A percentile compares a stretch with the other conserved stretches of the same genome.
phyloP scores from a whole-genome alignment of 1,139 yeast species.

The Yarrowia galli region DNA sequence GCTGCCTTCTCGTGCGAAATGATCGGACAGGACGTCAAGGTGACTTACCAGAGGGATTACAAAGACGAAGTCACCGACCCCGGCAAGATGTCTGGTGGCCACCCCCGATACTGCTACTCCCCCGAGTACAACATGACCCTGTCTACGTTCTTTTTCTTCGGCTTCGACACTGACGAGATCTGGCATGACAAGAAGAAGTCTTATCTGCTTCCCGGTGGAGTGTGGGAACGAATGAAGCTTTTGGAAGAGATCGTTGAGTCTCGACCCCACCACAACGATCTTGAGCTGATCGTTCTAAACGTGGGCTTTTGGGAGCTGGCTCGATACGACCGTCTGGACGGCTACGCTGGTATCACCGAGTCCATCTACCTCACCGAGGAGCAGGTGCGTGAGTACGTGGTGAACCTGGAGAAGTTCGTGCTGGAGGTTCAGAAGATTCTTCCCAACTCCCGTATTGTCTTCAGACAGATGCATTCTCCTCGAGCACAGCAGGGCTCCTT shows the following conservation, averaged over 20 bases:
- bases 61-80: conserved; percentile 9
- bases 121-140: conserved; percentile 40
- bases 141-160: conserved; percentile 42
- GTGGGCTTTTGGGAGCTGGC: conserved; percentile 43
- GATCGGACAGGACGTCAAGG: conserved; percentile 38
- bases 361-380: conserved; percentile 25
- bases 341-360: conserved; percentile 34
- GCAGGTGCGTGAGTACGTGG: conserved; percentile 39
- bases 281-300: conserved; percentile 41
- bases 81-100: conserved; percentile 37
- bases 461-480: conserved; percentile 42
- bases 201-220: conserved; percentile 41
- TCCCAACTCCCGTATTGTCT: conserved; percentile 39
- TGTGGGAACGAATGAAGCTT: conserved; percentile 39
- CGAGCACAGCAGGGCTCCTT: conserved; percentile 40
- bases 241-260: conserved; percentile 39
- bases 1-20: conserved; percentile 40
- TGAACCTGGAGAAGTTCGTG: conserved; percentile 37
- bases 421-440: conserved; percentile 22
- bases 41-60: conserved; percentile 40
- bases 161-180: conserved; percentile 40
- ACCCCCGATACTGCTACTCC: conserved; percentile 41
- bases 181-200: conserved; percentile 41
- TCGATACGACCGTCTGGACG: conserved; percentile 40
- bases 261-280: conserved; percentile 33